phyloP scores from a whole-genome alignment of 2,329 filamentous ascomycete species.

The Davidsoniella australis region DNA sequence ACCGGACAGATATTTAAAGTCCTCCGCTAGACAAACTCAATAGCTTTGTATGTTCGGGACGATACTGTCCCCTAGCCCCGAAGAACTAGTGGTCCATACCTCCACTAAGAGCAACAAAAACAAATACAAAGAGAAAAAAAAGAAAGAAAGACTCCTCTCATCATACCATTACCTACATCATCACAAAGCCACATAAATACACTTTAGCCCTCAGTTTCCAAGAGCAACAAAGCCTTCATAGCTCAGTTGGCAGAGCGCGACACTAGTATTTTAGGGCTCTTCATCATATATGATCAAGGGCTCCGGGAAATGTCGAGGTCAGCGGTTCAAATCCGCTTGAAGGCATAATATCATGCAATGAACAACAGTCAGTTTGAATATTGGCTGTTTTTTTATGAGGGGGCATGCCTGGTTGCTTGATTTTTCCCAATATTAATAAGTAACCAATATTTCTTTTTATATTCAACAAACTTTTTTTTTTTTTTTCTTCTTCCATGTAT shows the following conservation, averaged over 20 bases:
- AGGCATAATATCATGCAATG: background rate
- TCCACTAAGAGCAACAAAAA: no score
- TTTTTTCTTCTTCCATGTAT: no score
- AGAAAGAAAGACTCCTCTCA: no score
- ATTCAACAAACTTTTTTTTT: no score
- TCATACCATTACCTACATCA: background rate
- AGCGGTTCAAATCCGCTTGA: slow-evolving; percentile 11
- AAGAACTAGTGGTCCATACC: no score
- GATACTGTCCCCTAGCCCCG: no score
- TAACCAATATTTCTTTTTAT: no score
- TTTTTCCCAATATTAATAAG: background rate
- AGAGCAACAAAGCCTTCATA: slow-evolving; percentile 4
- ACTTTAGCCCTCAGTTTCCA: background rate
- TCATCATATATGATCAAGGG: background rate
- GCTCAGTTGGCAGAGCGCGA: slow-evolving; percentile 11
- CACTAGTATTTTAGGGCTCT: slow-evolving; percentile 7
- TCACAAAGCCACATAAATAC: background rate
- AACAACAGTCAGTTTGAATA: background rate
- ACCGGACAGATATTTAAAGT: no score
- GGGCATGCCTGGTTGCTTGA: background rate
- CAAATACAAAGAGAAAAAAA: no score
- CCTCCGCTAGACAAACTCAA: no score
- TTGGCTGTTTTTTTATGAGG: background rate
- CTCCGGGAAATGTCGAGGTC: slow-evolving; percentile 8
- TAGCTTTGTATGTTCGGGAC: no score